These are phyloP conservation scores for Xerocomus tenax DNA, from an alignment of 1,284 basidiomycete genomes.

Conservation along the genomic window DNA sequence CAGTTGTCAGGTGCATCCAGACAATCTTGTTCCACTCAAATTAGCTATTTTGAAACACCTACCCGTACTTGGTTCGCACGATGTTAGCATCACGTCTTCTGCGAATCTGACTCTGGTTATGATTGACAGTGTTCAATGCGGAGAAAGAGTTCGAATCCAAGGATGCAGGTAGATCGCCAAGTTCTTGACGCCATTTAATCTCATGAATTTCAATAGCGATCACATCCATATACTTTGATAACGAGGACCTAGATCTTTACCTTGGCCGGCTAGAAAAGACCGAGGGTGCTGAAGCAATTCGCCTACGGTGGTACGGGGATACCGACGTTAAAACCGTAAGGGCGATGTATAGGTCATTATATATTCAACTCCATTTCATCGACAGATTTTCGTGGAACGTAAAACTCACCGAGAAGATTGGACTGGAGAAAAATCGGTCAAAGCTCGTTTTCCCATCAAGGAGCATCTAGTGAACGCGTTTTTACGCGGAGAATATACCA, in stretches of 20 bases:
- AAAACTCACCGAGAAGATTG: conserved; percentile 99
- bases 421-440: conserved; percentile 99
- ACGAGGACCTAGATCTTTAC: conserved; percentile 95
- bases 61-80: conserved; percentile 71
- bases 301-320: conserved; percentile 97
- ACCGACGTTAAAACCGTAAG: conserved; percentile 69
- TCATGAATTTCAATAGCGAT: conserved; percentile 45
- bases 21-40: conserved; percentile 94
- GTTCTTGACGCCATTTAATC: neutral
- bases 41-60: conserved; percentile 89
- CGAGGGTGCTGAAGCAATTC: conserved; percentile 94
- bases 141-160: conserved; percentile 89
- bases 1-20: conserved; percentile 69
- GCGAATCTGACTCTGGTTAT: conserved; percentile 8
- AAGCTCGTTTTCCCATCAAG: conserved; percentile 95
- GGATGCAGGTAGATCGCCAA: conserved; percentile 61
- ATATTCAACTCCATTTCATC: neutral
- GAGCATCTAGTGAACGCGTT: conserved; percentile 93
- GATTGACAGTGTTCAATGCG: conserved; percentile 76
- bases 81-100: neutral
- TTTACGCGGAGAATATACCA: conserved; percentile 81
- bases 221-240: conserved; percentile 88
- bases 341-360: neutral
- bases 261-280: conserved; percentile 96
- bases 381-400: conserved; percentile 92